Evolutionary conservation across 2,329 filamentous ascomycete species (phyloP), one percentile per base, ranked within the genome.

Genomic region (Botrytis hyacinthi): DNA sequence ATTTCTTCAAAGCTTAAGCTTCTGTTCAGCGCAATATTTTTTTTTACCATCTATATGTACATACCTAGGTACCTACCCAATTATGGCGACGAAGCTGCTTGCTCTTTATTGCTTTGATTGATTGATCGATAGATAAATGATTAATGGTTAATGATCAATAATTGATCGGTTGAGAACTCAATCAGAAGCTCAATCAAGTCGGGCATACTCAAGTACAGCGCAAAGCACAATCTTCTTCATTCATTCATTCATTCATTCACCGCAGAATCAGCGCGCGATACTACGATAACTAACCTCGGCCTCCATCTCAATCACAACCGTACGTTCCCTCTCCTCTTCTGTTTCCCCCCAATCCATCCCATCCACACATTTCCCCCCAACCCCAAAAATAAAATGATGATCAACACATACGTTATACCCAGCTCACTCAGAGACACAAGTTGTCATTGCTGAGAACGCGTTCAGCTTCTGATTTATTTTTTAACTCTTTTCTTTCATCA

Each of bases 331-430:
- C 22, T 22, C 26, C 0, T 22, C 57, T 32, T 22, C 57, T 32
- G 3, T 22, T 20, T 48, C 29, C 8, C 29, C 8, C 22, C 20
- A 20, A 5, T 6, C 1, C n/a, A 22, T 20, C 26, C 1, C 54
- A 14, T 4, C n/a, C 40, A 7, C 68, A 26, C 14, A 16, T 42
- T 42, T 6, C 14, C 22, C 16, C 16, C 22, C 16, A 29, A 10
- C 20, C 32, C 35, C 20, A 59, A 22, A 72, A 40, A 48, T 26
- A 72, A 57, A 67, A 72, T 72, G 70, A 72, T 72, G 70, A 72
- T n/a, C 70, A 72, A 72, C 70, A 32, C 70, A 72, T 66, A 72
- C 70, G 70, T 72, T 72, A 72, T 67, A 71, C 70, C 70, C 70
- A 72, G 70, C 70, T 72, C 70, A 72, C 70, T 72, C 70, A 72